Evolutionary conservation across 306 rosid species (phyloP).

Genomic region (Ammopiptanthus mongolicus): DNA sequence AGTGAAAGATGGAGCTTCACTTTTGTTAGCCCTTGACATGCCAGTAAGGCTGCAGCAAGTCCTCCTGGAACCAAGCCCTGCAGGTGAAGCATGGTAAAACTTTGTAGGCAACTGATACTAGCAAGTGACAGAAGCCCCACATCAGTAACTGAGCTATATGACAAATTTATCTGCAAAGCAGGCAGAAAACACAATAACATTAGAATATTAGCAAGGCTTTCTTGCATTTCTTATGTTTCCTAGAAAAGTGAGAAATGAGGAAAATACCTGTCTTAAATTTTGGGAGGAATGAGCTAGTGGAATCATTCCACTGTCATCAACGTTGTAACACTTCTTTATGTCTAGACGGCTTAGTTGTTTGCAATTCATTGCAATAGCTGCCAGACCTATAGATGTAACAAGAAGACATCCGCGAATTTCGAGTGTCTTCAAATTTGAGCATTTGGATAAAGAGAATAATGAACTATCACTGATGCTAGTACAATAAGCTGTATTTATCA

Average conservation of each 20-base stretch:
- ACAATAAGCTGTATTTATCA: conserved; percentile 76
- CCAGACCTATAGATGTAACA: conserved; percentile 69
- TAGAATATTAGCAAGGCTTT: not conserved
- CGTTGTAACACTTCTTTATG: conserved; percentile 69
- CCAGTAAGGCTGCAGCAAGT: conserved; percentile 70
- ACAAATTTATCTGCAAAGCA: conserved; percentile 77
- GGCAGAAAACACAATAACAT: conserved; percentile 1
- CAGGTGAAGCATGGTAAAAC: conserved; percentile 65
- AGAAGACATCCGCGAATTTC: conserved; percentile 83
- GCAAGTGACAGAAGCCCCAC: conserved; percentile 83
- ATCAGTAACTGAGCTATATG: conserved; percentile 78
- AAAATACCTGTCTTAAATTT: conserved; percentile 76
- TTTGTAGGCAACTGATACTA: conserved; percentile 80
- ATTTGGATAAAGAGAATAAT: conserved; percentile 52
- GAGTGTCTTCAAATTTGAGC: conserved; percentile 56
- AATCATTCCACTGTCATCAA: conserved; percentile 82
- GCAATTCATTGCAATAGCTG: conserved; percentile 61
- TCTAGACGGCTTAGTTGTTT: conserved; percentile 69
- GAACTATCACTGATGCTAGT: conserved; percentile 62
- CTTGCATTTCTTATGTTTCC: not conserved
- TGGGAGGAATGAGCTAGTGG: conserved; percentile 71
- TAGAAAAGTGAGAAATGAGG: not conserved
- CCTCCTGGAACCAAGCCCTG: conserved; percentile 70
- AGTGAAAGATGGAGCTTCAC: conserved; percentile 80
- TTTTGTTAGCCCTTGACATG: conserved; percentile 72